phyloP scores from a whole-genome alignment of 176 grass and related monocot genomes.

The Lolium rigidum region DNA sequence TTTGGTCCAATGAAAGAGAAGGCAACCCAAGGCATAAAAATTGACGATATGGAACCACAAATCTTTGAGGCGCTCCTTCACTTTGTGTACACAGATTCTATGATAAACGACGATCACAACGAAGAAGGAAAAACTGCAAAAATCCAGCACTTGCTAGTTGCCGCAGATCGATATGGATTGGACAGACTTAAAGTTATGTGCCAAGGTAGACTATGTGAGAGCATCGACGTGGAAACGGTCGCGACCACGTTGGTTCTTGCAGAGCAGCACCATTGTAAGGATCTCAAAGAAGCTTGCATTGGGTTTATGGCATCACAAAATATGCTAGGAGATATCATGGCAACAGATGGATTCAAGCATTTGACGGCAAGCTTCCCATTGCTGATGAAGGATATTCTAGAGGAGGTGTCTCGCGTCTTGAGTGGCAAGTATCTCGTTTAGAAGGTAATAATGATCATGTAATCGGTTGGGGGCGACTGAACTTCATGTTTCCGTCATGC shows the following conservation, averaged over 20 bases:
- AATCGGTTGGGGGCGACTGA: no score
- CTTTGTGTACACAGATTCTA: conserved; percentile 15
- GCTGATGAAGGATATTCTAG: neutral
- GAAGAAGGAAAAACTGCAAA: neutral
- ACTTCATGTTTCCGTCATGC: no score
- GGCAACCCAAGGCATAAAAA: neutral
- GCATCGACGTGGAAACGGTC: neutral
- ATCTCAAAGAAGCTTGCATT: neutral
- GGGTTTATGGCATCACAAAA: neutral
- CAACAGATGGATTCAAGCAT: conserved; percentile 28
- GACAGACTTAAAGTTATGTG: conserved; percentile 6
- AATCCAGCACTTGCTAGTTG: conserved; percentile 11
- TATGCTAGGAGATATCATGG: neutral
- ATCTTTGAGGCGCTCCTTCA: conserved; percentile 25
- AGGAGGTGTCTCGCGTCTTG: neutral
- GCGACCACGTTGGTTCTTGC: neutral
- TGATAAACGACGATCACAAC: neutral
- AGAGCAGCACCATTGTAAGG: neutral
- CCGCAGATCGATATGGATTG: conserved; percentile 32
- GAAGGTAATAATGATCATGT: no score
- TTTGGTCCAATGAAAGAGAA: conserved; percentile 29
- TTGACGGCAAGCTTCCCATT: neutral
- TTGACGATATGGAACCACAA: conserved; percentile 9
- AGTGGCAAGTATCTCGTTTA: neutral
- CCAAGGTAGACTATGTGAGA: neutral